Evolutionary conservation across 106 monocot species (phyloP).

Genomic region (Dendrobium huoshanense): DNA sequence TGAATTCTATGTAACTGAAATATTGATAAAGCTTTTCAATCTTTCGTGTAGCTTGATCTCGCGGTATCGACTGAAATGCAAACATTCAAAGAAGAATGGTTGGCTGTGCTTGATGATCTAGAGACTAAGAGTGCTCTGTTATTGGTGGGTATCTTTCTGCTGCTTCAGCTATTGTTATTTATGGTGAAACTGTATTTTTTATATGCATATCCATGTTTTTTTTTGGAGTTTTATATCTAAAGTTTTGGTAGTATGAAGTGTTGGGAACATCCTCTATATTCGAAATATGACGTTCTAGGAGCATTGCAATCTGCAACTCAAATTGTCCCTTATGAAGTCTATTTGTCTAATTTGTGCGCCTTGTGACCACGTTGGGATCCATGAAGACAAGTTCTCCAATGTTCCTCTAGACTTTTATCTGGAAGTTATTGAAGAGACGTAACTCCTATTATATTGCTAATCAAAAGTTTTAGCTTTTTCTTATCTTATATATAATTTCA

Average conservation of each 20-base stretch:
- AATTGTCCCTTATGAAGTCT: not conserved
- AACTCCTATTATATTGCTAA: not conserved
- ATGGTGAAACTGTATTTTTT: not conserved
- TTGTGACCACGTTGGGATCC: not conserved
- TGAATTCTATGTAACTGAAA: not conserved
- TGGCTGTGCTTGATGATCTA: conserved; percentile 65
- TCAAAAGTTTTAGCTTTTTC: not conserved
- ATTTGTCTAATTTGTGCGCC: not conserved
- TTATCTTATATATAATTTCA: not conserved
- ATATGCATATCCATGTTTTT: not conserved
- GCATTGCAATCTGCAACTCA: not conserved
- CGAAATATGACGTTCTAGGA: not conserved
- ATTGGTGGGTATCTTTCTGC: conserved; percentile 43
- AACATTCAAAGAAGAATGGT: conserved; percentile 64
- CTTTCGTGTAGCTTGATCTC: conserved; percentile 52
- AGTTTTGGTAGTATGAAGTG: not conserved
- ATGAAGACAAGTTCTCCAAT: not conserved
- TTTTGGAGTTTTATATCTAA: not conserved
- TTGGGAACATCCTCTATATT: conserved; percentile 3
- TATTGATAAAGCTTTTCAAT: conserved; percentile 10
- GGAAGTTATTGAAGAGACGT: not conserved
- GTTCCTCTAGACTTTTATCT: not conserved
- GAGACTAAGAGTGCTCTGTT: conserved; percentile 76
- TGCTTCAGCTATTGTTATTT: not conserved
- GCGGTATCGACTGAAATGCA: conserved; percentile 79